Evolutionary conservation across 228 moss, liverwort and hornwort species (phyloP), one percentile per base, ranked within the genome.

Genomic region (Sphagnum fallax): DNA sequence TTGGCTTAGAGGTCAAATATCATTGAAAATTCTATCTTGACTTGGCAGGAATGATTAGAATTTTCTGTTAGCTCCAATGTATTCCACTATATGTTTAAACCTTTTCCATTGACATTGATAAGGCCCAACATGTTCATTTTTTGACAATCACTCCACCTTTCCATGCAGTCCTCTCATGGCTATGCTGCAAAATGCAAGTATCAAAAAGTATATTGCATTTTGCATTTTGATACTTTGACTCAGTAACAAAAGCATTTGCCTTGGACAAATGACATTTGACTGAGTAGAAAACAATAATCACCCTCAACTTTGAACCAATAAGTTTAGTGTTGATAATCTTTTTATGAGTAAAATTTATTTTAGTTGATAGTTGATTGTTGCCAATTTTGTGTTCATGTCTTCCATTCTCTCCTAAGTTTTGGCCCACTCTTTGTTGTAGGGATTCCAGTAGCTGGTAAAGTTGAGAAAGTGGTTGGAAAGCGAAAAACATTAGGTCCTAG

Each of bases 1-100:
- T 53, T 72, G 82, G 70, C 83, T 80, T 58, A 71, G 82, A 6
- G 86, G 0, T 82, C 86, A 4, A 82, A 86, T 13, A 83, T 86
- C 18, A 0, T 18, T 18, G 0, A 0, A 18, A 18, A 18, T 18
- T 18, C 18, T 18, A 18, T 18, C 18, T 18, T 18, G 18, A 18
- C 18, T 18, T 18, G 18, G 18, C 18, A 18, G 18, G 18, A 18
- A 0, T 18, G 18, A 18, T 18, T 18, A 18, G 18, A 18, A 18
- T 18, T 18, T 18, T 18, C 18, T 18, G 18, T 18, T 0, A 18
- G 18, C 18, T 18, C 18, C 18, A 18, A 0, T 18, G 18, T 18
- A 18, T 18, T 18, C 18, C 18, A 18, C 18, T 18, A 18, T 18
- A 18, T 18, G 18, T 18, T 18, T 18, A 18, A 0, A 18, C 18